These are phyloP conservation scores for Spirogloea muscicola DNA, from an alignment of 139 green algal species.

Conservation along the genomic window DNA sequence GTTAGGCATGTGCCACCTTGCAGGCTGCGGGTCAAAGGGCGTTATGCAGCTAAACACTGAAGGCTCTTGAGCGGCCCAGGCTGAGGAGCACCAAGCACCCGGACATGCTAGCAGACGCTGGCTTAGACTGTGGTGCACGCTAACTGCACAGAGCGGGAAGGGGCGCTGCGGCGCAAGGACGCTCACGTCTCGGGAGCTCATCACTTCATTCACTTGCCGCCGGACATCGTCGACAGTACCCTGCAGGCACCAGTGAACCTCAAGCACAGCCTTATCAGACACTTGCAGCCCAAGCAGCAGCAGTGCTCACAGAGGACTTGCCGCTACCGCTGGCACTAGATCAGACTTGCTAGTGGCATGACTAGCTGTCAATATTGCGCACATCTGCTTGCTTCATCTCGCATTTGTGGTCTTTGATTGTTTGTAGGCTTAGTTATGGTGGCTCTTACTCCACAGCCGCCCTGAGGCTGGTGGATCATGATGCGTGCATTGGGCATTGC, in stretches of 20 bases:
- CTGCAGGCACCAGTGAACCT: conserved; percentile 8
- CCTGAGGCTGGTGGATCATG: conserved; percentile 85
- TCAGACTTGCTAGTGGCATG: not conserved
- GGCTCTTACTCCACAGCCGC: conserved; percentile 47
- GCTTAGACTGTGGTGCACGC: not conserved
- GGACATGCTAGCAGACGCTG: not conserved
- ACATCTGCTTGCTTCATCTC: no score
- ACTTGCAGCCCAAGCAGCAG: not conserved
- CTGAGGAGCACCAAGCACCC: not conserved
- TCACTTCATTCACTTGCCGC: conserved; percentile 40
- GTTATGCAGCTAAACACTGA: not conserved
- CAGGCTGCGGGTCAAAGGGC: not conserved
- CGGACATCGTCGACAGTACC: conserved; percentile 32
- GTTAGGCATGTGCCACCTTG: not conserved
- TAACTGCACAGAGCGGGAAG: not conserved
- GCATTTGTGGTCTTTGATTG: no score
- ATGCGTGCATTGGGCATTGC: conserved; percentile 71
- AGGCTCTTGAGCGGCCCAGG: not conserved
- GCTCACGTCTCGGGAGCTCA: conserved; percentile 26
- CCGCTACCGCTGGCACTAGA: not conserved
- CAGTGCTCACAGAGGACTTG: not conserved
- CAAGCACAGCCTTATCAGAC: not conserved
- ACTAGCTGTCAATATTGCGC: no score
- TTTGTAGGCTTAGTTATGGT: no score
- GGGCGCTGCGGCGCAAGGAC: not conserved